Conservation (phyloP, 306 rosid genomes). For the Vigna mungo region DNA sequence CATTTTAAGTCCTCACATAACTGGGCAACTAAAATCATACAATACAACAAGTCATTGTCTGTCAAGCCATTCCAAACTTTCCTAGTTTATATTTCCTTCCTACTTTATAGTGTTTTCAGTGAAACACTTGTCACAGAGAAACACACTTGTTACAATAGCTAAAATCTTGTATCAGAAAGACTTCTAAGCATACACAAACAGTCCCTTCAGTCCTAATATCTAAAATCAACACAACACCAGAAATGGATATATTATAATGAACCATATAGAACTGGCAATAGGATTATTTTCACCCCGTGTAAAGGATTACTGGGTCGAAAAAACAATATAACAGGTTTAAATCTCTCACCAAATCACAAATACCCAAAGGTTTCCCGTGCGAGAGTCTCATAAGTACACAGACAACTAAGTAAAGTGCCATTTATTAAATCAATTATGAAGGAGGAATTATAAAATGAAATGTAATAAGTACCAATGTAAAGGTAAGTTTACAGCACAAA, state of each 20-base stretch:
- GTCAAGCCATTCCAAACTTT: conserved; percentile 13
- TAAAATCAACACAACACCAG: neutral
- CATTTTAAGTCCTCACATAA: conserved; percentile 4
- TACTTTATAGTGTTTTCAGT: neutral
- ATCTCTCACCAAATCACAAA: neutral
- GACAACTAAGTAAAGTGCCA: neutral
- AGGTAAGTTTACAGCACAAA: conserved; percentile 36
- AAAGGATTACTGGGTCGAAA: neutral
- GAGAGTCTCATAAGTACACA: neutral
- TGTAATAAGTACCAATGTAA: neutral
- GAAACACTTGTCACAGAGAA: neutral
- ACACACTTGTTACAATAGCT: neutral
- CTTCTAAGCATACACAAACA: neutral
- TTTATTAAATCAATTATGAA: conserved; percentile 9
- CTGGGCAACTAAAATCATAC: neutral
- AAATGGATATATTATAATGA: conserved; percentile 2
- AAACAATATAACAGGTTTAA: neutral
- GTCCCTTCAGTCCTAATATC: neutral
- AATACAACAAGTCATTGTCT: neutral
- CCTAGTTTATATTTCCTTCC: neutral
- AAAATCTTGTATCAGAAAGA: neutral
- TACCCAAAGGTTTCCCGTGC: neutral
- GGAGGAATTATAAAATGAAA: neutral
- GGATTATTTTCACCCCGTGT: neutral
- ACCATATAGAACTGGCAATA: neutral